phyloP scores from a whole-genome alignment of 495 filamentous ascomycete species.

The Aspergillus carlsbadensis region DNA sequence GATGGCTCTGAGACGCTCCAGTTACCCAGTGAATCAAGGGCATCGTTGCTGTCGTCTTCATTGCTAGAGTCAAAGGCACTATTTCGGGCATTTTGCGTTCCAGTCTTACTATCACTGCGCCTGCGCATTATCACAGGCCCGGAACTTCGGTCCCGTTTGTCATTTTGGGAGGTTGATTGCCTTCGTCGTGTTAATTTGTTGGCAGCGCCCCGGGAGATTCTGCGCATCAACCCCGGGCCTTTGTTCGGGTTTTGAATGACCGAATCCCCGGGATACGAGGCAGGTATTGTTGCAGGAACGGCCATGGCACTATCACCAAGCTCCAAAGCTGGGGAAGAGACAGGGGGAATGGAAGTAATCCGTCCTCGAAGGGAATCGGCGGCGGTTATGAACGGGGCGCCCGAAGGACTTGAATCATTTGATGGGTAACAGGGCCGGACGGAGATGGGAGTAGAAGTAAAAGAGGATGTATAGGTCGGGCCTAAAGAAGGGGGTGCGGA shows the following conservation, averaged over 20 bases:
- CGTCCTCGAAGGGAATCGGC: conserved; percentile 52
- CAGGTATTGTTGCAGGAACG: conserved; percentile 32
- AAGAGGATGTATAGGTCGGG: conserved; percentile 32
- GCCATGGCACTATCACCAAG: conserved; percentile 57
- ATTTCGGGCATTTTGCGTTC: conserved; percentile 53
- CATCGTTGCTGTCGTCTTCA: conserved; percentile 66
- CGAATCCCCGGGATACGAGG: conserved; percentile 48
- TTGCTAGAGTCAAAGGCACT: conserved; percentile 50
- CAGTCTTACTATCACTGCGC: conserved; percentile 81
- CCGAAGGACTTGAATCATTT: conserved; percentile 46
- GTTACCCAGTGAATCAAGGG: conserved; percentile 35
- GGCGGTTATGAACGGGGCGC: conserved; percentile 51
- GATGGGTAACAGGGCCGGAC: conserved; percentile 27
- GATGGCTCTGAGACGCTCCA: conserved; percentile 42
- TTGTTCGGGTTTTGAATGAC: conserved; percentile 50
- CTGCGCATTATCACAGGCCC: conserved; percentile 85
- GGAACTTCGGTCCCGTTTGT: conserved; percentile 78
- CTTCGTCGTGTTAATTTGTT: conserved; percentile 64
- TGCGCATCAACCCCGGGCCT: conserved; percentile 60
- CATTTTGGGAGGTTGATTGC: conserved; percentile 68
- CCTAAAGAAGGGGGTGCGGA: conserved; percentile 27
- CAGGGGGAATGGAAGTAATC: conserved; percentile 31
- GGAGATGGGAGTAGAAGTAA: conserved; percentile 34
- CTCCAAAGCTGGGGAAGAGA: conserved; percentile 48
- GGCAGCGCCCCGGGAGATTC: conserved; percentile 64